Conservation (phyloP, 805 yeast genomes). For the Suhomyces canberraensis region DNA sequence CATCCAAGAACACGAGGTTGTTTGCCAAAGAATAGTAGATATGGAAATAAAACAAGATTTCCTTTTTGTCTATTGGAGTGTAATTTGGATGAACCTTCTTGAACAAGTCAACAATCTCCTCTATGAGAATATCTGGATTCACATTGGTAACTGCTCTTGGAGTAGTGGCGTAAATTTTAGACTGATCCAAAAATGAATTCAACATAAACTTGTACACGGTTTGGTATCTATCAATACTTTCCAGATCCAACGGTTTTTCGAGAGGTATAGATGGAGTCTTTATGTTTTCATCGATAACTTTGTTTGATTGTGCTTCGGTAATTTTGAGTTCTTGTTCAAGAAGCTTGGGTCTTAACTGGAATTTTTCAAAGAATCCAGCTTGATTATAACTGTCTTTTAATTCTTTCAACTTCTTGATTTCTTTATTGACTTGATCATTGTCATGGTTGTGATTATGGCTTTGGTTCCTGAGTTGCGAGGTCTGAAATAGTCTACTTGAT, state of each 20-base stretch:
- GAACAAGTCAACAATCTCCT: slow-evolving; percentile 20
- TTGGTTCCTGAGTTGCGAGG: background rate
- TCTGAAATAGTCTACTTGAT: slow-evolving; percentile 4
- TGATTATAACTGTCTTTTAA: slow-evolving; percentile 19
- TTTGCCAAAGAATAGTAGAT: slow-evolving; percentile 30
- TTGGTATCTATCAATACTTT: slow-evolving; percentile 13
- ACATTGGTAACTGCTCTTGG: slow-evolving; percentile 6
- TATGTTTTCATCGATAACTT: slow-evolving; percentile 11
- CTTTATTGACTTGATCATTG: slow-evolving; percentile 14
- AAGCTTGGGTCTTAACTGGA: slow-evolving; percentile 20
- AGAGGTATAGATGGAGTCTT: slow-evolving; percentile 16
- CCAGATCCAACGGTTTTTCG: slow-evolving; percentile 19
- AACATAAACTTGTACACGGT: slow-evolving; percentile 20
- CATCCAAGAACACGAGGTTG: slow-evolving; percentile 22
- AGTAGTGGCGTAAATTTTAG: slow-evolving; percentile 12
- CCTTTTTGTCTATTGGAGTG: slow-evolving; percentile 21
- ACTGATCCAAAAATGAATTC: slow-evolving; percentile 23
- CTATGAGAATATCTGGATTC: slow-evolving; percentile 19
- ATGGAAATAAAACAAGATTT: slow-evolving; percentile 24
- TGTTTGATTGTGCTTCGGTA: slow-evolving; percentile 16
- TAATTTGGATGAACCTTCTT: slow-evolving; percentile 16
- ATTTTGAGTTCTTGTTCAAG: slow-evolving; percentile 22
- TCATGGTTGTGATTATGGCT: slow-evolving; percentile 2
- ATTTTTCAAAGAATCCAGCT: slow-evolving; percentile 24
- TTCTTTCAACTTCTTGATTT: slow-evolving; percentile 21